phyloP scores from a whole-genome alignment of 208 protist species.

The Leishmania amazonensis region DNA sequence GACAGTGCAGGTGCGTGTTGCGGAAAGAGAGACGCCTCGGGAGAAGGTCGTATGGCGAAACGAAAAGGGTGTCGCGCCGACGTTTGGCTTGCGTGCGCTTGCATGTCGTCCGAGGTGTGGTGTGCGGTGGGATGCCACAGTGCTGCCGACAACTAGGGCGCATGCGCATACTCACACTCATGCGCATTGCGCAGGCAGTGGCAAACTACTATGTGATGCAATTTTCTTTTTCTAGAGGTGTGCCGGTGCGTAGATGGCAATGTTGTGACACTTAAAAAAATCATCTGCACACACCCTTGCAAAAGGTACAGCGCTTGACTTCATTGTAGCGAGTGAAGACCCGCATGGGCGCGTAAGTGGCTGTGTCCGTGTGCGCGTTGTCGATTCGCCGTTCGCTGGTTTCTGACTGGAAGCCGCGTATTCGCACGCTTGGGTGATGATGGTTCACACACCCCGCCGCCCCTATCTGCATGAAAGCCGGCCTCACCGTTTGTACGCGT shows the following conservation, averaged over 20 bases:
- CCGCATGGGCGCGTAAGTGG: neutral
- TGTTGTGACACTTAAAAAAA: neutral
- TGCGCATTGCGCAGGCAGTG: neutral
- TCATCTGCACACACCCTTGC: neutral
- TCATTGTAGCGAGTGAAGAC: neutral
- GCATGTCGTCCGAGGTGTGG: neutral
- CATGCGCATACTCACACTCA: neutral
- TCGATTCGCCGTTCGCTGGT: neutral
- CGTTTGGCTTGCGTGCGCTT: neutral
- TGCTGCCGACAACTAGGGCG: neutral
- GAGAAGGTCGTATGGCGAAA: neutral
- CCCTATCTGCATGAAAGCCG: neutral
- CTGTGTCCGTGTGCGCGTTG: neutral
- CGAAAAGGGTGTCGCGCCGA: neutral
- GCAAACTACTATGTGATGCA: neutral
- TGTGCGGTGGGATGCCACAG: neutral
- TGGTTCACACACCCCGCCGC: too few species aligned
- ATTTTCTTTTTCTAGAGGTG: neutral
- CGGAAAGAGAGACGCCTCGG: neutral
- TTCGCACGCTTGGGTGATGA: neutral
- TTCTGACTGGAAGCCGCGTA: neutral
- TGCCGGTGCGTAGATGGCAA: neutral
- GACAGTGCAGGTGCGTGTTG: neutral
- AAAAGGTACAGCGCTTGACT: neutral
- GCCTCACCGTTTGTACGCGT: neutral